Evolutionary conservation across 768 basidiomycete species (phyloP).

Genomic region (Suillus sp.): DNA sequence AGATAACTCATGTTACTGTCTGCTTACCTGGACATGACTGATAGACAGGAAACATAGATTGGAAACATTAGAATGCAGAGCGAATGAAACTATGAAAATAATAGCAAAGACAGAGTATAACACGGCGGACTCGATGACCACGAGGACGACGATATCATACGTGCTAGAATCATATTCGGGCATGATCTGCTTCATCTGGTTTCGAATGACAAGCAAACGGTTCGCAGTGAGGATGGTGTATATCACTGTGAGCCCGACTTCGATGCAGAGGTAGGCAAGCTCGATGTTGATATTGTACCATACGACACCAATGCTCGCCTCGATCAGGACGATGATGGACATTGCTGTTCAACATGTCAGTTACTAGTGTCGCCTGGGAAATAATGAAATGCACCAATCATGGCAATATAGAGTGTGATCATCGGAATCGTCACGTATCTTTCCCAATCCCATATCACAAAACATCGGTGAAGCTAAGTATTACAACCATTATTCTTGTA

Average conservation of each 20-base stretch:
- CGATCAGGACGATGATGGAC: slow-evolving; percentile 21
- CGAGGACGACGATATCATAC: slow-evolving; percentile 31
- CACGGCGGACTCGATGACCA: slow-evolving; percentile 41
- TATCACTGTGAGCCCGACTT: slow-evolving; percentile 33
- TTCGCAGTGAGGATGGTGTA: slow-evolving; percentile 33
- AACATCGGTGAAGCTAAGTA: not conserved
- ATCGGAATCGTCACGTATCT: slow-evolving; percentile 20
- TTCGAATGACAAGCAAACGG: slow-evolving; percentile 30
- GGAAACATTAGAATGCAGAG: slow-evolving; percentile 24
- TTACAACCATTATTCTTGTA: not conserved
- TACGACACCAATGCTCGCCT: slow-evolving; percentile 16
- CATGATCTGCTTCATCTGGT: slow-evolving; percentile 15
- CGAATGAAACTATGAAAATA: slow-evolving; percentile 36
- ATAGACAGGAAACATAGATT: slow-evolving; percentile 36
- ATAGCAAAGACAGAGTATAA: slow-evolving; percentile 30
- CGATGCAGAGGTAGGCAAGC: slow-evolving; percentile 32
- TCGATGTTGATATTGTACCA: slow-evolving; percentile 27
- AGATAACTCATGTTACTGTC: not conserved
- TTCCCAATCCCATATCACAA: slow-evolving; percentile 14
- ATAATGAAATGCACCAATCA: slow-evolving; percentile 15
- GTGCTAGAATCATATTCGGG: slow-evolving; percentile 19
- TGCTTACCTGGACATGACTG: slow-evolving; percentile 34
- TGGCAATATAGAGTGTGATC: slow-evolving; percentile 18
- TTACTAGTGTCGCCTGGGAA: not conserved
- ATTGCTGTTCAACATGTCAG: slow-evolving; percentile 9